A percentile compares a stretch with the other conserved stretches of the same genome.
phyloP scores from a whole-genome alignment of 495 filamentous ascomycete genomes.

The Letharia lupina region DNA sequence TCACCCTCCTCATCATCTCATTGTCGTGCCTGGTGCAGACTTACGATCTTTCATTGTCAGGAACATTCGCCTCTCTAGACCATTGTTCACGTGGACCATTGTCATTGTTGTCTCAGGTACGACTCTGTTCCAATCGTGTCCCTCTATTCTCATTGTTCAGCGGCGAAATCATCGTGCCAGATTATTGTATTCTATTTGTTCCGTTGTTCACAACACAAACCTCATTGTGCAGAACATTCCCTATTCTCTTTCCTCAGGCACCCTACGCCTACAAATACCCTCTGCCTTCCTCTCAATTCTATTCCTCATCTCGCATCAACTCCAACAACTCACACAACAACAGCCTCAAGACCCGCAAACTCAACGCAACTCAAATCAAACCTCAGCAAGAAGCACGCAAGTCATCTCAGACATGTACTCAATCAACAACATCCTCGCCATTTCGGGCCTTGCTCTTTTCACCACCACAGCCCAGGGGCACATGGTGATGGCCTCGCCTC shows the following conservation, averaged over 20 bases:
- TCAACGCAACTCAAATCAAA: background rate
- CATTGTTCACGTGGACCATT: background rate
- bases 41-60: background rate
- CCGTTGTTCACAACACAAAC: background rate
- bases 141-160: background rate
- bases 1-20: background rate
- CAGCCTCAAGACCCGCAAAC: background rate
- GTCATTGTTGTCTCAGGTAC: background rate
- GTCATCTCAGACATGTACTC: slow-evolving; percentile 13
- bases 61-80: background rate
- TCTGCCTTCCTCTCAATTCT: background rate
- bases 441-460: slow-evolving; percentile 42
- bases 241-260: background rate
- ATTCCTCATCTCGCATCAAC: background rate
- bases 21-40: background rate
- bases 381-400: background rate
- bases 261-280: background rate
- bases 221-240: background rate
- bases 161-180: background rate
- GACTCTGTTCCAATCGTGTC: background rate
- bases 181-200: background rate
- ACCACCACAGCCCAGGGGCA: slow-evolving; percentile 50
- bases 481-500: slow-evolving; percentile 60
- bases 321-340: slow-evolving; percentile 1
- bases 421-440: slow-evolving; percentile 28